Conservation (phyloP, 306 rosid genomes). For the Canavalia gladiata region DNA sequence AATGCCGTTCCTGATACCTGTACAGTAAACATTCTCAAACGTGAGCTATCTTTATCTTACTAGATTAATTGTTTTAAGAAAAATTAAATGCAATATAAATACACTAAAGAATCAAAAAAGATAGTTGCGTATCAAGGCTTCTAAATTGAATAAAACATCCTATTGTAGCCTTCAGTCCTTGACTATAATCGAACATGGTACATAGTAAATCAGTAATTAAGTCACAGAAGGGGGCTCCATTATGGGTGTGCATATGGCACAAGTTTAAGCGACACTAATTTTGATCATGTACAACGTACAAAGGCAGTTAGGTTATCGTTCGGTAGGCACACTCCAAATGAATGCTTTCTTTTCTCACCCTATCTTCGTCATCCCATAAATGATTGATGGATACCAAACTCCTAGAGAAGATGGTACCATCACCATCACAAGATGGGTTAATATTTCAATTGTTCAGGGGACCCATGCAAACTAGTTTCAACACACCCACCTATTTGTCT, state of each 20-base stretch:
- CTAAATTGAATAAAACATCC: constrained; percentile 2
- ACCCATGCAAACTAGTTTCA: constrained; percentile 61
- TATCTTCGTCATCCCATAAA: constrained; percentile 58
- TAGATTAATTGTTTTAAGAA: constrained; percentile 18
- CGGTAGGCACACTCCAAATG: constrained; percentile 63
- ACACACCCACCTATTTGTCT: constrained; percentile 65
- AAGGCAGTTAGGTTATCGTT: constrained; percentile 65
- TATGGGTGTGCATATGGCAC: too few relatives aligned
- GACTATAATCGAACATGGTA: constrained; percentile 15
- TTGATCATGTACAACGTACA: constrained; percentile 47
- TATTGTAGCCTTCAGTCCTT: not conserved
- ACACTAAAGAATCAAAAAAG: not conserved
- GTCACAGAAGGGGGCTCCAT: not conserved
- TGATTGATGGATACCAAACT: constrained; percentile 75
- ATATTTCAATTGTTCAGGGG: constrained; percentile 59
- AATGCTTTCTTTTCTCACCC: constrained; percentile 55
- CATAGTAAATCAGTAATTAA: constrained; percentile 1
- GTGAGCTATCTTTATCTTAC: constrained; percentile 41
- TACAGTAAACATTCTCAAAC: constrained; percentile 41
- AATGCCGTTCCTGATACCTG: constrained; percentile 95
- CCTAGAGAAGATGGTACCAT: constrained; percentile 54
- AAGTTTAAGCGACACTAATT: not conserved
- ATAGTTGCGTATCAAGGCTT: not conserved
- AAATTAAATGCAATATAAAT: constrained; percentile 30
- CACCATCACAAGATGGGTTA: constrained; percentile 54